Percentiles rank a stretch among this genome's conserved stretches.
These are phyloP conservation scores for Chlorencoelia australis DNA, from an alignment of 2,329 filamentous ascomycete species.

Conservation along the genomic window DNA sequence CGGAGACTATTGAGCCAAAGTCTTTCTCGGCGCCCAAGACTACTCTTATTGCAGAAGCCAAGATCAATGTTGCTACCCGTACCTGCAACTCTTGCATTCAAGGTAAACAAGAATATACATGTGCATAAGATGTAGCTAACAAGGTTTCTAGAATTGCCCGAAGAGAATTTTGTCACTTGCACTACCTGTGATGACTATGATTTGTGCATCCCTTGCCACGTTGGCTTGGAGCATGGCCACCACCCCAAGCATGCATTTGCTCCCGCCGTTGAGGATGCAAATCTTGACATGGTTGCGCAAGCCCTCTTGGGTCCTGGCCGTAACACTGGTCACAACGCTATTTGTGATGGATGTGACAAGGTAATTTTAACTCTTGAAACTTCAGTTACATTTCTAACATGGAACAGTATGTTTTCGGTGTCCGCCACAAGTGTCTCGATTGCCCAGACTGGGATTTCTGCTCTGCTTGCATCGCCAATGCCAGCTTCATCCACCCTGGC, in stretches of 20 bases:
- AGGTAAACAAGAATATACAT: slow-evolving; percentile 33
- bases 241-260: slow-evolving; percentile 78
- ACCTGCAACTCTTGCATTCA: slow-evolving; percentile 57
- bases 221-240: slow-evolving; percentile 71
- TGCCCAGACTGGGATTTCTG: slow-evolving; percentile 99
- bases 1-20: slow-evolving; percentile 60
- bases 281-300: slow-evolving; percentile 50
- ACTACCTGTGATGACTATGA: slow-evolving; percentile 80
- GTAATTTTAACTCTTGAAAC: slow-evolving; percentile 25
- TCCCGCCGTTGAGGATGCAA: slow-evolving; percentile 53
- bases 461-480: slow-evolving; percentile 58
- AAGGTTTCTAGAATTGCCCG: slow-evolving; percentile 42
- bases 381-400: slow-evolving; percentile 1
- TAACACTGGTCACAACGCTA: slow-evolving; percentile 71
- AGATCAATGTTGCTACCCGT: slow-evolving; percentile 26
- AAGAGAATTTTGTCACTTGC: slow-evolving; percentile 79
- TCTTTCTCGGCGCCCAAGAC: slow-evolving; percentile 18
- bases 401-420: slow-evolving; percentile 61
- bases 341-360: slow-evolving; percentile 90
- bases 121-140: slow-evolving; percentile 21
- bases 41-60: slow-evolving; percentile 16
- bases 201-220: slow-evolving; percentile 76
- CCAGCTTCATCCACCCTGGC: slow-evolving; percentile 59
- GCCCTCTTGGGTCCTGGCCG: slow-evolving; percentile 69
- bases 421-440: slow-evolving; percentile 92